Base-by-base conservation (phyloP, 2,329 filamentous ascomycete genomes). In the Paracoccidioides lutzii region DNA sequence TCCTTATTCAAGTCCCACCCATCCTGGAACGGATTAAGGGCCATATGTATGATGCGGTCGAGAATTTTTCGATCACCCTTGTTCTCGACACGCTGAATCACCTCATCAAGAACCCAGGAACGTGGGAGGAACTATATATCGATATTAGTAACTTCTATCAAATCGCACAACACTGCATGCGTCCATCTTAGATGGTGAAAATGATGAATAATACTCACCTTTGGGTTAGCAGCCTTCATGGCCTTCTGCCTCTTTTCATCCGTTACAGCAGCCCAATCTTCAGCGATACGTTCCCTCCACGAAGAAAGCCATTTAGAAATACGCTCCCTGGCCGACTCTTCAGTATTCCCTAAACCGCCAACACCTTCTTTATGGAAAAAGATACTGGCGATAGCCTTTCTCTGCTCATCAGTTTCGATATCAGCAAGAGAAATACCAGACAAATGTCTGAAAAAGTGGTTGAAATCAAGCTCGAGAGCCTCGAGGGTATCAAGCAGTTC, bases 161-260 rank as follows among this genome's bases (percentile, higher is more conserved):
- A 15, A 49, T 28, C 10, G 22, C 22, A 10, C n/a, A 52, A 32
- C 15, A 38, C n/a, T 28, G 12, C 8, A n/a, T 37, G 32, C 32
- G 32, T 49, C n/a, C 32, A 41, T 12, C 3, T 15, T 46, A 14
- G 22, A 46, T 46, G 15, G 4, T 5, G 32, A 5, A 9, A 22
- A 22, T 22, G n/a, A 15, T 32, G 15, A 8, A 28, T 12, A 51
- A 22, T 38, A 51, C 49, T 30, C 66, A 79, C 78, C 56, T 88
- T 95, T 2, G 93, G 93, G 66, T 98, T 98, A 28, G 90, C 86
- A 32, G 74, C 76, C 73, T 87, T 88, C 93, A 97, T 97, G 10
- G 80, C 81, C 35, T 66, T 70, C 57, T 83, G 80, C 59, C 91
- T 78, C 63, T 85, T 80, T 3, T 72, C 74, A 49, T 94, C 84